Base-by-base conservation (phyloP, 345 rosid species). In the Lepidium didymum region DNA sequence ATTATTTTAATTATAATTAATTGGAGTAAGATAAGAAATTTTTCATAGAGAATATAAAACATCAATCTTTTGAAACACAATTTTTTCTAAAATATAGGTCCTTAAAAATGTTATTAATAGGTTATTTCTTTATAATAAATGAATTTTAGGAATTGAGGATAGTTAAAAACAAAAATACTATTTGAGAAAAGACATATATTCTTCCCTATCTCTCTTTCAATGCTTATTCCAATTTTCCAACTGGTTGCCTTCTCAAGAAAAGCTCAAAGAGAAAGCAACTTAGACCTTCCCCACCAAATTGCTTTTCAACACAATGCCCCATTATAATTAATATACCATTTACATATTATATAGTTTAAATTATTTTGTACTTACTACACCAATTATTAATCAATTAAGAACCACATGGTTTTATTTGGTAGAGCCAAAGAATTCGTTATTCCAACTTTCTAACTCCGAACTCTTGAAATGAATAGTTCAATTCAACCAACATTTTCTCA, bases 281-380 rank as follows among this genome's bases (percentile, higher is more conserved):
- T 57, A 57, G 54, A 57, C 61, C 67, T 57, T 57, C 53, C 55
- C 71, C 70, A 72, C 76, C 60, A 56, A 72, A 19, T 40, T 72
- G 53, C 76, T 72, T 72, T 72, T 66, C 76, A 46, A 38, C 70
- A 38, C 42, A 55, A 16, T 35, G 56, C 33, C 69, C 67, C 67
- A 51, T 33, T 43, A 31, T 16, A 33, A 7, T 27, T 72, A 54
- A 63, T 44, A 34, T 34, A 25, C 10, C 33, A 47, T 43, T 29
- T 15, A 10, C 3, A 37, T 13, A 13, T 4, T 46, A 56, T 64
- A 19, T 43, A 50, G 5, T 35, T 71, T 27, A 5, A 14, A 44
- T 23, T 45, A 27, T 16, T 61, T 33, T 29, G 33, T 29, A 29
- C 33, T n/a, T 14, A 61, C 64, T 50, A 51, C 21, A 29, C 60